Evolutionary conservation across 192 early-diverging fungal species (phyloP).

Genomic region (Podila minutissima): DNA sequence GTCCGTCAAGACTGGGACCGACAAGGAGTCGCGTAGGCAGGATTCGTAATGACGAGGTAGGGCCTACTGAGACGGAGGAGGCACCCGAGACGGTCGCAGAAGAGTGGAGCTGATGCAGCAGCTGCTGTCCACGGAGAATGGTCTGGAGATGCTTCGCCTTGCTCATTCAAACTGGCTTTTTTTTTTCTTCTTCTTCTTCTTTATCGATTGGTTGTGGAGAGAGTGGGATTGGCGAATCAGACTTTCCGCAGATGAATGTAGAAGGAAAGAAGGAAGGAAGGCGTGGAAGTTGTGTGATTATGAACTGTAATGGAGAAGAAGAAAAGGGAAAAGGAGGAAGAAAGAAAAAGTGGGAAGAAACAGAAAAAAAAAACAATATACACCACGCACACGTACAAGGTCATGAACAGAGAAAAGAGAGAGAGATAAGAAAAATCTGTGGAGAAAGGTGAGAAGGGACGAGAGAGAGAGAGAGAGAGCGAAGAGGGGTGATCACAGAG

Average conservation of each 20-base stretch:
- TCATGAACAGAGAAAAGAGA: background rate
- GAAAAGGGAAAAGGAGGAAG: background rate
- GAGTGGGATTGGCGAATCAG: no score
- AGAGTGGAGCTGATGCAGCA: slow-evolving; percentile 31
- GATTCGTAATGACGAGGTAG: slow-evolving; percentile 17
- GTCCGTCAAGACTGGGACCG: slow-evolving; percentile 12
- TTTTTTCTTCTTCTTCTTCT: no score
- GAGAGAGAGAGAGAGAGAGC: no score
- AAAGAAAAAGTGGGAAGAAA: background rate
- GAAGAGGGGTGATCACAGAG: no score
- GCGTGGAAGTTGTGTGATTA: background rate
- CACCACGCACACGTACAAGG: background rate
- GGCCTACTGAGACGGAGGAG: slow-evolving; percentile 1
- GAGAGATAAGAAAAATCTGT: background rate
- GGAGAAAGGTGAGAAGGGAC: no score
- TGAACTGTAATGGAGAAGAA: background rate
- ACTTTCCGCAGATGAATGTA: no score
- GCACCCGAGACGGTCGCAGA: background rate
- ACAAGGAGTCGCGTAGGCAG: slow-evolving; percentile 17
- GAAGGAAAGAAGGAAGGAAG: no score
- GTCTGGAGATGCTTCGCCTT: slow-evolving; percentile 39
- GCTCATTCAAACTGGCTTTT: slow-evolving; percentile 21
- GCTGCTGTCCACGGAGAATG: slow-evolving; percentile 33
- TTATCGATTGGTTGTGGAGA: no score
- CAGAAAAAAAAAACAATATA: background rate